A percentile compares a stretch with the other conserved stretches of the same genome.
Evolutionary conservation across 352 stramenopile species (phyloP).

Genomic region (Globisporangium irregulare): DNA sequence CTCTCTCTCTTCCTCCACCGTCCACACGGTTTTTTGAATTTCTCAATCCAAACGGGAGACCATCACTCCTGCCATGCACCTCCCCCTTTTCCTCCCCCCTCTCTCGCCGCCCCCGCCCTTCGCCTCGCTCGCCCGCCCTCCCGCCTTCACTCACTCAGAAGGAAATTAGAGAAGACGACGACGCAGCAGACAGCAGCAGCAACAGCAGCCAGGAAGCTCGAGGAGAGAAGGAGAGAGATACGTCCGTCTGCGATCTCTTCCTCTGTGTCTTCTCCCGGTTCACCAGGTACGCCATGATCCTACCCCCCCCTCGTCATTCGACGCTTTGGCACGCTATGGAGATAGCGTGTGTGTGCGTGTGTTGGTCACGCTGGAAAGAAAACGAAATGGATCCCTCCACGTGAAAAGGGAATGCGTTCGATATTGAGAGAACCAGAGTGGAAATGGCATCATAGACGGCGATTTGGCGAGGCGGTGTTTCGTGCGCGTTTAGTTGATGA

Average conservation of each 20-base stretch:
- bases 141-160: conserved; percentile 9
- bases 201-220: too few relatives aligned
- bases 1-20: conserved; percentile 18
- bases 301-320: background rate
- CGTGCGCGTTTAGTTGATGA: background rate
- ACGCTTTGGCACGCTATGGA: too few relatives aligned
- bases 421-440: background rate
- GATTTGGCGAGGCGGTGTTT: background rate
- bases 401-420: too few relatives aligned
- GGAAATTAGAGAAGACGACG: conserved; percentile 17
- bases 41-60: conserved; percentile 29
- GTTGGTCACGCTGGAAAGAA: background rate
- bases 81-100: conserved; percentile 16
- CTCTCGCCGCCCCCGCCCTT: conserved; percentile 13
- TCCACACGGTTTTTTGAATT: conserved; percentile 34
- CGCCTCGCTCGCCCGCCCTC: background rate
- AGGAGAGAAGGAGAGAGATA: background rate
- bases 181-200: conserved; percentile 4
- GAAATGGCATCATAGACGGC: background rate
- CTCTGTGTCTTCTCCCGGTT: background rate
- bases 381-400: background rate
- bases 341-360: background rate
- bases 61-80: conserved; percentile 22
- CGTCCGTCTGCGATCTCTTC: background rate
- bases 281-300: background rate